Evolutionary conservation across 371 early-diverging fungal species (phyloP), one percentile per base, ranked within the genome.

Genomic region (Actinomucor elegans): DNA sequence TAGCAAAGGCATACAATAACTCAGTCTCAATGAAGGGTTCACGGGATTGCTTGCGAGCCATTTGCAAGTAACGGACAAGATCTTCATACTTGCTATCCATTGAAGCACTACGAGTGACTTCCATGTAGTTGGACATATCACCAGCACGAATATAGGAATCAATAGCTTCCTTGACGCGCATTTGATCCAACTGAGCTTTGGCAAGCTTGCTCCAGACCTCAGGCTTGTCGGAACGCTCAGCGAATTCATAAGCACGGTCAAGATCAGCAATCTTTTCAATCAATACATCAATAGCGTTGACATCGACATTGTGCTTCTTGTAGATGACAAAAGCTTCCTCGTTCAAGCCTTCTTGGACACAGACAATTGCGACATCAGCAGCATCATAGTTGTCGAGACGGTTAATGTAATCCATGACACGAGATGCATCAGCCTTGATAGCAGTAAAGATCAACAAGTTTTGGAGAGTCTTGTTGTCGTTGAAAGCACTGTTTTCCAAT

Each of bases 371-470:
- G 72, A 99, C 93, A 62, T 99, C 97, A 1, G 92, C 85, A 1
- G 94, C 94, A 61, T 97, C 97, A 73, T 85, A 98, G 81, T 94
- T 96, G 55, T 91, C 86, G 34, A 99, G 80, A n/a, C 92, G 89
- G 24, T 80, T 84, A 56, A 98, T 85, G 66, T 94, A 98, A 50
- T 94, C 94, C 85, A 94, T 93, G 17, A 99, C 98, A 55, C 91
- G 86, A 40, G 86, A 64, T 26, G 90, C 85, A 69, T 96, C 94
- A 20, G 94, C 92, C 73, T 96, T 95, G 66, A 97, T 89, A 10
- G 98, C 98, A n/a, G 99, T 98, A 55, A 96, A 78, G 55, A 98
- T 94, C 56, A 98, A 80, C 58, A 98, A 81, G 69, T 98, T 98
- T 79, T 98, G 98, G 41, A 98, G 79, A 47, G 93, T 97, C 66